phyloP scores from a whole-genome alignment of 1,284 basidiomycete species.

The Rhodotorula sp. region DNA sequence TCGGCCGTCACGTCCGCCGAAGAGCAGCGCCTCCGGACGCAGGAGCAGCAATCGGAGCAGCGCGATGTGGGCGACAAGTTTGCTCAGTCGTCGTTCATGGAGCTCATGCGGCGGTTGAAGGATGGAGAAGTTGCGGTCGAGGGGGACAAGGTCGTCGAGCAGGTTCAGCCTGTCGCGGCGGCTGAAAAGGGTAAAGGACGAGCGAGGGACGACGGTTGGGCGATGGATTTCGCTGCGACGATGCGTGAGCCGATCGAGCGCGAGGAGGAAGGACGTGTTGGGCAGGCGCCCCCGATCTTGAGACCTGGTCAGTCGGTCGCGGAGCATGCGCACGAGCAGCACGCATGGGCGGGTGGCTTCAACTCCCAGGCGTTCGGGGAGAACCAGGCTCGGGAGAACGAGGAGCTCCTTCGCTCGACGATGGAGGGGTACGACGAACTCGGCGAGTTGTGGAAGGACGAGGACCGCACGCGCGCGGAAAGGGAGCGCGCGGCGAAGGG shows the following conservation, averaged over 20 bases:
- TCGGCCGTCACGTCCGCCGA: slow-evolving; percentile 44
- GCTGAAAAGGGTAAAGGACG: slow-evolving; percentile 41
- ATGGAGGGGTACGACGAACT: slow-evolving; percentile 30
- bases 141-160: slow-evolving; percentile 70
- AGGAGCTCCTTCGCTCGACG: slow-evolving; percentile 11
- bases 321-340: slow-evolving; percentile 39
- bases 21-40: slow-evolving; percentile 12
- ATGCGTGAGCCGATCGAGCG: slow-evolving; percentile 6
- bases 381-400: slow-evolving; percentile 48
- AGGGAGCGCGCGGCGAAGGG: slow-evolving; percentile 17
- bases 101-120: slow-evolving; percentile 78
- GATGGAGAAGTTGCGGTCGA: slow-evolving; percentile 80
- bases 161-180: slow-evolving; percentile 44
- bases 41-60: not conserved
- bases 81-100: slow-evolving; percentile 80
- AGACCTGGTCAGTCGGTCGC: slow-evolving; percentile 14
- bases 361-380: slow-evolving; percentile 42
- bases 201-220: slow-evolving; percentile 49
- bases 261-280: slow-evolving; percentile 47
- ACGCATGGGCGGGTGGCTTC: slow-evolving; percentile 43
- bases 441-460: slow-evolving; percentile 39
- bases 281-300: slow-evolving; percentile 22
- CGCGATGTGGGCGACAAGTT: slow-evolving; percentile 73
- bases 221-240: slow-evolving; percentile 34
- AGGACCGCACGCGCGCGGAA: slow-evolving; percentile 23